Evolutionary conservation across 129 eudicot species (phyloP).

Genomic region (Pulicaria dysenterica): DNA sequence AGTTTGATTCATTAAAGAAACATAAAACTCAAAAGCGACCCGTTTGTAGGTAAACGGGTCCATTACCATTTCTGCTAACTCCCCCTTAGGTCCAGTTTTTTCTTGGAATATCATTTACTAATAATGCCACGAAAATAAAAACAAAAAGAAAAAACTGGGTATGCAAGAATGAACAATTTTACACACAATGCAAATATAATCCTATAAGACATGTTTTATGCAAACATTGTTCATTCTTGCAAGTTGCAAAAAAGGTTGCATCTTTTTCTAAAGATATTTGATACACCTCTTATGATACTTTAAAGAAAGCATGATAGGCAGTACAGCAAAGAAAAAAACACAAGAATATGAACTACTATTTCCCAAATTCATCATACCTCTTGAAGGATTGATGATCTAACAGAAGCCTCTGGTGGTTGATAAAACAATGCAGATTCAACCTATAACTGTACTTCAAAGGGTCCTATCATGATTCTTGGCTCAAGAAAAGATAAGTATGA

Average conservation of each 20-base stretch:
- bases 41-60: neutral
- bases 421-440: constrained; percentile 6
- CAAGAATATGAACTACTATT: too few relatives aligned
- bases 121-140: too few relatives aligned
- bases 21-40: neutral
- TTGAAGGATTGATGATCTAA: constrained; percentile 12
- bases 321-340: neutral
- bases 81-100: neutral
- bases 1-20: neutral
- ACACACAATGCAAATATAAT: neutral
- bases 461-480: neutral
- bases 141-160: too few relatives aligned
- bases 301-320: neutral
- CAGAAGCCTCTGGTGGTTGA: neutral
- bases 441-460: neutral
- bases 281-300: neutral
- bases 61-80: neutral
- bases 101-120: neutral
- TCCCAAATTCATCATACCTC: constrained; percentile 5
- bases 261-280: neutral
- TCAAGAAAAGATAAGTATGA: neutral
- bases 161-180: neutral
- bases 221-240: neutral
- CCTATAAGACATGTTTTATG: neutral
- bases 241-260: neutral